phyloP scores from a whole-genome alignment of 179 eudicot species.

The Beta lomatogona region DNA sequence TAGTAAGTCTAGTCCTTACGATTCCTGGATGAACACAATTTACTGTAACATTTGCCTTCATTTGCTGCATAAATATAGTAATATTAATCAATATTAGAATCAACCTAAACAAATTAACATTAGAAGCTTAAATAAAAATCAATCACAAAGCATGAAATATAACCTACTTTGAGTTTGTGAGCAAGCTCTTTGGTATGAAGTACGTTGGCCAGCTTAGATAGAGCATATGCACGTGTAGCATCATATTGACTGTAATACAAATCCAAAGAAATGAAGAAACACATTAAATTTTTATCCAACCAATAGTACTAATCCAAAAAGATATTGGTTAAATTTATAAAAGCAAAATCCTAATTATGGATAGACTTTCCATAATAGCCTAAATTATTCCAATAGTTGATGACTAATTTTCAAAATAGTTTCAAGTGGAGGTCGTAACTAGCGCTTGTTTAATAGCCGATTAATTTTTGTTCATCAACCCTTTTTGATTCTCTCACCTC shows the following conservation, averaged over 20 bases:
- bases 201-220: conserved; percentile 52
- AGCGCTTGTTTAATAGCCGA: too few relatives aligned
- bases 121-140: background rate
- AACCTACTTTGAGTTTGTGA: conserved; percentile 34
- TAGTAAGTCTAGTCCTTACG: conserved; percentile 82
- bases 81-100: too few relatives aligned
- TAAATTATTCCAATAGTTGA: too few relatives aligned
- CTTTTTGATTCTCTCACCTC: too few relatives aligned
- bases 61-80: conserved; percentile 43
- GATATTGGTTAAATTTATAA: too few relatives aligned
- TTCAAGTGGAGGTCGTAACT: too few relatives aligned
- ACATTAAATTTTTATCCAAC: background rate
- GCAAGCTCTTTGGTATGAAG: conserved; percentile 49
- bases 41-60: conserved; percentile 70
- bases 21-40: conserved; percentile 94
- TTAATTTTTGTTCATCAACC: too few relatives aligned
- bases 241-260: conserved; percentile 36
- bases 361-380: too few relatives aligned
- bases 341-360: too few relatives aligned
- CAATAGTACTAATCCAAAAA: background rate
- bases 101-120: background rate
- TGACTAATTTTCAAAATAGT: too few relatives aligned
- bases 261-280: background rate
- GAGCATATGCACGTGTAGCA: conserved; percentile 50
- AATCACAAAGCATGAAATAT: background rate